These are phyloP conservation scores for Neurospora sp. DNA, from an alignment of 495 filamentous ascomycete genomes.

Conservation along the genomic window DNA sequence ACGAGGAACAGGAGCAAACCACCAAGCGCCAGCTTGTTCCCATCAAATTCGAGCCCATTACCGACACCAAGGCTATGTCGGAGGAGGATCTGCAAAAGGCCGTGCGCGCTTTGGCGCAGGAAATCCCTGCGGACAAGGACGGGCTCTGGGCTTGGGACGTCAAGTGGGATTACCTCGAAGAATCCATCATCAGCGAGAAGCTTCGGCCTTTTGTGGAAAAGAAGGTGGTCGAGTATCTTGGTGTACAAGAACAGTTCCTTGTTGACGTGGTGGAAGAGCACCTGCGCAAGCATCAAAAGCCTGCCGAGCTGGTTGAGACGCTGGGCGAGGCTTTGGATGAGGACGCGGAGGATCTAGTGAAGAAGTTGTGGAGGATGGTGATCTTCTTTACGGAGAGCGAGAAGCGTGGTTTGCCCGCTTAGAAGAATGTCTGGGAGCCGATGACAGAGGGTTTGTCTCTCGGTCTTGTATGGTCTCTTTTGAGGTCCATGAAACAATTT, in stretches of 20 bases:
- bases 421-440: slow-evolving; percentile 4
- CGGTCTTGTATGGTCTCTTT: background rate
- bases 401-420: slow-evolving; percentile 76
- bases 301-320: slow-evolving; percentile 73
- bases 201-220: slow-evolving; percentile 93
- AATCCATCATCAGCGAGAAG: slow-evolving; percentile 72
- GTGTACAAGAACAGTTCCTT: slow-evolving; percentile 91
- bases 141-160: slow-evolving; percentile 88
- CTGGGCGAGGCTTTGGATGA: slow-evolving; percentile 87
- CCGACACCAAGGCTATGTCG: slow-evolving; percentile 57
- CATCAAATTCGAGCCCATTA: slow-evolving; percentile 76
- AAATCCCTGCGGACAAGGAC: slow-evolving; percentile 80
- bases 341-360: slow-evolving; percentile 86
- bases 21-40: slow-evolving; percentile 76
- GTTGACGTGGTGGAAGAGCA: slow-evolving; percentile 89
- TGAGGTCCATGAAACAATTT: background rate
- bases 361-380: slow-evolving; percentile 96
- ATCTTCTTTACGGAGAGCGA: slow-evolving; percentile 97
- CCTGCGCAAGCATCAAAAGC: slow-evolving; percentile 64
- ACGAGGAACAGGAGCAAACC: slow-evolving; percentile 72
- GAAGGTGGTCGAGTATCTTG: slow-evolving; percentile 93
- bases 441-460: background rate
- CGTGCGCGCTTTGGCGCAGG: slow-evolving; percentile 67
- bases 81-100: slow-evolving; percentile 79
- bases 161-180: slow-evolving; percentile 91